These are phyloP conservation scores for Evernia prunastri DNA, from an alignment of 495 filamentous ascomycete genomes.

Conservation along the genomic window DNA sequence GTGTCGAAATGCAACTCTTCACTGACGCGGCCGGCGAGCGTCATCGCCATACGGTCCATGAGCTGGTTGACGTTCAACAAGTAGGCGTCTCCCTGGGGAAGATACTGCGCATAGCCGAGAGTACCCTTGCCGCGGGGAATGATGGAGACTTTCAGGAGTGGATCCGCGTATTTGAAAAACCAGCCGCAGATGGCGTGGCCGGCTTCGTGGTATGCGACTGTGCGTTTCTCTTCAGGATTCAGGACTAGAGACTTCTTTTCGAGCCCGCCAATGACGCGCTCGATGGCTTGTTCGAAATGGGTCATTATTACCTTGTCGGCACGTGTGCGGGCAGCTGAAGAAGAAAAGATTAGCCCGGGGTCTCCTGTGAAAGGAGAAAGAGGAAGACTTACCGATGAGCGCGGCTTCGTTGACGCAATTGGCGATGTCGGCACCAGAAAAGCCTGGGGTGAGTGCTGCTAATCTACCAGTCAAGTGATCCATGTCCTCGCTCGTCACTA, in stretches of 20 bases:
- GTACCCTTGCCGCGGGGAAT: constrained; percentile 93
- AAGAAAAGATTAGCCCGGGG: constrained; percentile 31
- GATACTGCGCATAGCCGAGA: constrained; percentile 91
- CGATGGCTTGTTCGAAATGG: constrained; percentile 96
- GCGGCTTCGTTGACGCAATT: constrained; percentile 98
- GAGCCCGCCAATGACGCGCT: constrained; percentile 90
- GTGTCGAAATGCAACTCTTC: constrained; percentile 96
- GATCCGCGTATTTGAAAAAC: constrained; percentile 95
- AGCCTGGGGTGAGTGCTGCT: constrained; percentile 87
- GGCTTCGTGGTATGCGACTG: constrained; percentile 95
- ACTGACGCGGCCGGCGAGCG: constrained; percentile 84
- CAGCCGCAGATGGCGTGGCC: constrained; percentile 98
- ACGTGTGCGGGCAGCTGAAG: constrained; percentile 69
- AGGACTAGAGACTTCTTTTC: constrained; percentile 95
- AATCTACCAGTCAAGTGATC: constrained; percentile 82
- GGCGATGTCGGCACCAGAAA: constrained; percentile 94
- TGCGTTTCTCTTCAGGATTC: constrained; percentile 84
- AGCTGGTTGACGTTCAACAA: constrained; percentile 91
- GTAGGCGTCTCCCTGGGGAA: constrained; percentile 85
- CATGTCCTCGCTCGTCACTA: constrained; percentile 81
- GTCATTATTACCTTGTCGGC: constrained; percentile 71
- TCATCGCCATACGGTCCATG: constrained; percentile 99
- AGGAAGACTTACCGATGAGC: constrained; percentile 70
- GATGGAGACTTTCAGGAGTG: constrained; percentile 95
- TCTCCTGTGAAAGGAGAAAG: neutral